Percentiles rank a stretch among this genome's conserved stretches.
phyloP scores from a whole-genome alignment of 192 early-diverging fungal genomes.

The Coemansia reversa region DNA sequence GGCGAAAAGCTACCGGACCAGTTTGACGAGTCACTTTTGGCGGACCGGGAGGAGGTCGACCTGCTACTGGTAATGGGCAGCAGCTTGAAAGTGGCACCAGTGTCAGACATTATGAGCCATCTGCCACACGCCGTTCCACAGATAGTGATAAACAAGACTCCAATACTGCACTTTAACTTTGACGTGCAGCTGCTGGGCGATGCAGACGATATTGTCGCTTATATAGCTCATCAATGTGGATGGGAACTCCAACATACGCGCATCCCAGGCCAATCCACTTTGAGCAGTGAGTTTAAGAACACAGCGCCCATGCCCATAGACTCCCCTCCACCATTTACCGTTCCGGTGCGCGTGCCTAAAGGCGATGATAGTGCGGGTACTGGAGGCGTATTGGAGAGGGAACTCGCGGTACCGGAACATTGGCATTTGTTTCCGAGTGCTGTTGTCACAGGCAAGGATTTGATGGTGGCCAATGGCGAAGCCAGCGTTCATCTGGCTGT shows the following conservation, averaged over 20 bases:
- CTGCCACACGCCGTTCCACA: conserved; percentile 83
- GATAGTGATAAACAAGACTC: conserved; percentile 89
- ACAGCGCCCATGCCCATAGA: conserved; percentile 7
- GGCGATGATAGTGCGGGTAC: background rate
- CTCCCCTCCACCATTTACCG: conserved; percentile 8
- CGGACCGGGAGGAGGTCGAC: conserved; percentile 77
- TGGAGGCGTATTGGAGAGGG: conserved; percentile 10
- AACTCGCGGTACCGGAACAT: conserved; percentile 31
- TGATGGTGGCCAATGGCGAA: conserved; percentile 40
- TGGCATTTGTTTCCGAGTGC: conserved; percentile 53
- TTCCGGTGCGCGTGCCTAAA: conserved; percentile 6
- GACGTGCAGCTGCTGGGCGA: conserved; percentile 87
- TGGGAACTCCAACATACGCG: conserved; percentile 76
- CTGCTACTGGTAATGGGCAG: conserved; percentile 94
- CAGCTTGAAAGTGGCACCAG: conserved; percentile 92
- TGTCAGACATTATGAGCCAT: conserved; percentile 83
- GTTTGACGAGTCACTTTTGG: conserved; percentile 71
- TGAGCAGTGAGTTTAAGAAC: conserved; percentile 39
- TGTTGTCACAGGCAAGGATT: conserved; percentile 36
- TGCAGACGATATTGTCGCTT: conserved; percentile 78
- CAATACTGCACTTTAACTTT: conserved; percentile 82
- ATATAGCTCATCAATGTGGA: conserved; percentile 66
- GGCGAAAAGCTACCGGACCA: conserved; percentile 84
- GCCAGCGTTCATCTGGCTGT: conserved; percentile 30
- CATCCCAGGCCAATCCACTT: conserved; percentile 58